These are phyloP conservation scores for Prunus kanzakura DNA, from an alignment of 306 rosid species.

Conservation along the genomic window DNA sequence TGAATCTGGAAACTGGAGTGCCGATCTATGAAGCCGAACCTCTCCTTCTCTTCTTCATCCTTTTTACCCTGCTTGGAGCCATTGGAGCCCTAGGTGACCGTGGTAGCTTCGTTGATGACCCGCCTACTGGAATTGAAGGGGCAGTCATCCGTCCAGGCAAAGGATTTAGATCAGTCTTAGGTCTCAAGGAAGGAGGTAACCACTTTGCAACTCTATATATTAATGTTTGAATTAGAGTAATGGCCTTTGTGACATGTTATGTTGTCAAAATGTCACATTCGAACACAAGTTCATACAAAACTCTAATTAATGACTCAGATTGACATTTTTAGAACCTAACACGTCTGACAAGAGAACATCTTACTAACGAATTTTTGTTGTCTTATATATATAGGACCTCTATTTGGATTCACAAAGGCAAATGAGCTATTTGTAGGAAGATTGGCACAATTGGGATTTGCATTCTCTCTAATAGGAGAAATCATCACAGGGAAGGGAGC, in stretches of 20 bases:
- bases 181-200: conserved; percentile 83
- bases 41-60: conserved; percentile 90
- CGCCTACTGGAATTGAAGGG: conserved; percentile 49
- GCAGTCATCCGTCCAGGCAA: conserved; percentile 81
- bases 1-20: conserved; percentile 89
- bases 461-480: conserved; percentile 88
- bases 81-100: conserved; percentile 97
- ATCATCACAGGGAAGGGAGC: conserved; percentile 97
- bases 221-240: not conserved
- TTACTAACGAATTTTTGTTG: not conserved
- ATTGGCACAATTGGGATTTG: conserved; percentile 96
- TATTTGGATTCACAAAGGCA: conserved; percentile 91
- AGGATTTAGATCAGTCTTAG: conserved; percentile 60
- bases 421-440: conserved; percentile 96
- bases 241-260: not conserved
- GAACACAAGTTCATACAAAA: not conserved
- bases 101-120: conserved; percentile 79
- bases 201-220: not conserved
- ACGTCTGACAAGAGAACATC: not conserved
- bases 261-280: not conserved
- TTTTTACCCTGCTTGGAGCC: conserved; percentile 95
- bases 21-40: conserved; percentile 98
- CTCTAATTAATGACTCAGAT: not conserved
- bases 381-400: conserved; percentile 51
- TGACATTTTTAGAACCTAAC: not conserved